phyloP scores from a whole-genome alignment of 192 early-diverging fungal genomes.

The Coemansia sp. region DNA sequence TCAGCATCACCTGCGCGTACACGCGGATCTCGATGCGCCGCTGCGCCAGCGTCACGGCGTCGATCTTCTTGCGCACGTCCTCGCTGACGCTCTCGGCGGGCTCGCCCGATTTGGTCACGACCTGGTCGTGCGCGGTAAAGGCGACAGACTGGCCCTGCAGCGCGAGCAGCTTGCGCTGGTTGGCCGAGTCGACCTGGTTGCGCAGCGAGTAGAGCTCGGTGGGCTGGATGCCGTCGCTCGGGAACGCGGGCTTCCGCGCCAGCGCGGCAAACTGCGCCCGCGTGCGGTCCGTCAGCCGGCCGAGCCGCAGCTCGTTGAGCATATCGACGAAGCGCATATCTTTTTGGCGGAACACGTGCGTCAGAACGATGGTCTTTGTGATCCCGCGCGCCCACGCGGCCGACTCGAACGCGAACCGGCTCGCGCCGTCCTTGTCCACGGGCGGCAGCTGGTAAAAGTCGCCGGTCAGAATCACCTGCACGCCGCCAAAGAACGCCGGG shows the following conservation, averaged over 20 bases:
- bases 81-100: constrained; percentile 1
- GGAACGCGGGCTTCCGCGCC: constrained; percentile 54
- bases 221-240: constrained; percentile 61
- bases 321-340: constrained; percentile 77
- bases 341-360: constrained; percentile 81
- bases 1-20: constrained; percentile 84
- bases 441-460: constrained; percentile 85
- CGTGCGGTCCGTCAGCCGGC: constrained; percentile 59
- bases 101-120: neutral
- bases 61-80: constrained; percentile 28
- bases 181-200: constrained; percentile 73
- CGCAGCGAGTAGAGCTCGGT: constrained; percentile 76
- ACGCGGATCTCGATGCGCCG: constrained; percentile 64
- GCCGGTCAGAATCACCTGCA: constrained; percentile 73
- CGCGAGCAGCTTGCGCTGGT: constrained; percentile 53
- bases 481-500: constrained; percentile 67
- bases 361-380: constrained; percentile 61
- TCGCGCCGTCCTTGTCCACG: constrained; percentile 49
- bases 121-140: constrained; percentile 55
- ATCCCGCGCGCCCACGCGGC: constrained; percentile 56
- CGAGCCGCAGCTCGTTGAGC: constrained; percentile 84
- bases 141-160: constrained; percentile 53
- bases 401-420: constrained; percentile 67
- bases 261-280: constrained; percentile 52
- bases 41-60: constrained; percentile 45